Conservation (phyloP, 2,329 filamentous ascomycete species). For the Stachybotrys echinatus region DNA sequence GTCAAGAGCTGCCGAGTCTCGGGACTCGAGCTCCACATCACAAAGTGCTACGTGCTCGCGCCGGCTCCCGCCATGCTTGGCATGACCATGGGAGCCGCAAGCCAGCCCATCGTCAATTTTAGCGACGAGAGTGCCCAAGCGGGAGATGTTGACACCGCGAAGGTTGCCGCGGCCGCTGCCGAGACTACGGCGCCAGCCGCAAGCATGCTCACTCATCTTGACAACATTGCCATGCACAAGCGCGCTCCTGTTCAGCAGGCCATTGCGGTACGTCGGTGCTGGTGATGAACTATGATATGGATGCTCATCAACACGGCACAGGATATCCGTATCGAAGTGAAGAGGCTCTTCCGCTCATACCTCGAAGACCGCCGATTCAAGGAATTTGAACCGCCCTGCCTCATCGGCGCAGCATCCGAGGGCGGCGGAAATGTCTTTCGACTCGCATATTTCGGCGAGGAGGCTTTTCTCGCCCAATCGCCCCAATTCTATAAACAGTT, state of each 20-base stretch:
- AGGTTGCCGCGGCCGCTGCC: conserved; percentile 27
- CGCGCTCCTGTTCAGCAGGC: conserved; percentile 87
- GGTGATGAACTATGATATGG: neutral
- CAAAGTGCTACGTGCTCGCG: conserved; percentile 75
- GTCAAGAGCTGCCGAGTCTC: conserved; percentile 83
- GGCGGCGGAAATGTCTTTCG: conserved; percentile 90
- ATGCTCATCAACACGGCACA: neutral
- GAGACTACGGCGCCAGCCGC: conserved; percentile 58
- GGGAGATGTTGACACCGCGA: conserved; percentile 38
- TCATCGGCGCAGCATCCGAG: conserved; percentile 87
- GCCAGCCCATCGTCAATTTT: conserved; percentile 51
- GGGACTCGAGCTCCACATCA: conserved; percentile 80
- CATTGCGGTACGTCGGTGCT: conserved; percentile 58
- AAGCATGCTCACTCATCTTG: conserved; percentile 75
- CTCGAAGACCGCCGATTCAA: conserved; percentile 70
- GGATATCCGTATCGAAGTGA: conserved; percentile 48
- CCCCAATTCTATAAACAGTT: conserved; percentile 88
- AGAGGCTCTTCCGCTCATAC: conserved; percentile 72
- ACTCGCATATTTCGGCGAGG: conserved; percentile 81
- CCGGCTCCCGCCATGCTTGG: conserved; percentile 53
- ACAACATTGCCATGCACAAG: conserved; percentile 91
- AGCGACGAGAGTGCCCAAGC: conserved; percentile 48
- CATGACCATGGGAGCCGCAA: conserved; percentile 51
- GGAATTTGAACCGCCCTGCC: conserved; percentile 82
- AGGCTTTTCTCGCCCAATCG: conserved; percentile 74